Conservation (phyloP, 768 basidiomycete genomes). For the Mrakia gelida region DNA sequence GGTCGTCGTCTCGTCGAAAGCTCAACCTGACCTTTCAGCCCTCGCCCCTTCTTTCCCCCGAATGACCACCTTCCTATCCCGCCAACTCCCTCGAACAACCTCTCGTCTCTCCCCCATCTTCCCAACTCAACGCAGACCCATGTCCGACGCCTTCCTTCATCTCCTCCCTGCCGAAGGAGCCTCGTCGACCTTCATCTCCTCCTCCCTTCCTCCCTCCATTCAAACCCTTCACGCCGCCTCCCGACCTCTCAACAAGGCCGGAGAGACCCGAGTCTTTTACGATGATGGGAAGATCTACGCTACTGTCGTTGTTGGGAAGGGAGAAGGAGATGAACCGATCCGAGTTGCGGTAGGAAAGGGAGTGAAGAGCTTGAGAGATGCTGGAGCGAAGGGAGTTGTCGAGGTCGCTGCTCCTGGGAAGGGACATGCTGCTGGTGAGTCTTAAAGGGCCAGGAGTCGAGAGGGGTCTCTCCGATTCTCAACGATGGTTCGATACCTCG, state of each 20-base stretch:
- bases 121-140: not conserved
- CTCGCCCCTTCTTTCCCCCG: not conserved
- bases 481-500: not conserved
- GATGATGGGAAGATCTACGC: constrained; percentile 23
- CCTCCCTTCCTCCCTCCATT: constrained; percentile 41
- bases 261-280: constrained; percentile 41
- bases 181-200: constrained; percentile 38
- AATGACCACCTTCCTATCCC: not conserved
- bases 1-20: not conserved
- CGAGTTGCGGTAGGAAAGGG: constrained; percentile 68
- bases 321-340: constrained; percentile 59
- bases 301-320: constrained; percentile 26
- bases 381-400: constrained; percentile 55
- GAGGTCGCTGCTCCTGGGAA: constrained; percentile 60
- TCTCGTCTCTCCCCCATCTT: not conserved
- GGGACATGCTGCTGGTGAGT: constrained; percentile 71
- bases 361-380: constrained; percentile 61
- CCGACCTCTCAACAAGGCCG: constrained; percentile 38
- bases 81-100: not conserved
- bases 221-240: constrained; percentile 51
- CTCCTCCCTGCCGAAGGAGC: constrained; percentile 48
- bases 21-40: not conserved
- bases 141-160: constrained; percentile 52
- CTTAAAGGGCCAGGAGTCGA: constrained; percentile 37
- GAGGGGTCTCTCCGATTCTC: not conserved